A percentile compares a stretch with the other conserved stretches of the same genome.
Conservation (phyloP, 225 moss, liverwort and hornwort species). For the Pseudoscleropodium purum region DNA sequence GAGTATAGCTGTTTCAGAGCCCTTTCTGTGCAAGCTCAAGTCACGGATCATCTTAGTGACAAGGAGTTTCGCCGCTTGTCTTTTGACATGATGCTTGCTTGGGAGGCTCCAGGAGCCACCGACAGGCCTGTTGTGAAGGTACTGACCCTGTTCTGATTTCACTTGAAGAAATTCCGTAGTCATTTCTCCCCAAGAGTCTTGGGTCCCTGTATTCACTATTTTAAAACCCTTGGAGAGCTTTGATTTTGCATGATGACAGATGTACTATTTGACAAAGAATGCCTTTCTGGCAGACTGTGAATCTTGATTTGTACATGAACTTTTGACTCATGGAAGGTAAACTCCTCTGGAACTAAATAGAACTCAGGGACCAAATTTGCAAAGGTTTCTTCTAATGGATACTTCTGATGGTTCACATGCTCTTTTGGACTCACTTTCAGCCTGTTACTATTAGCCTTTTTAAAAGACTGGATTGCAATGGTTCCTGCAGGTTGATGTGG, state of each 20-base stretch:
- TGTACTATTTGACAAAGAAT: neutral
- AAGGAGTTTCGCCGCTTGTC: constrained; percentile 78
- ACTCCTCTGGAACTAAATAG: neutral
- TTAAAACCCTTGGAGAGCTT: neutral
- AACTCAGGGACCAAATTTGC: neutral
- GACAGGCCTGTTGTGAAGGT: constrained; percentile 78
- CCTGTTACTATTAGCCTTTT: neutral
- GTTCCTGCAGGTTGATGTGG: constrained; percentile 72
- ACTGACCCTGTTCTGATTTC: neutral
- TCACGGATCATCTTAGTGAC: constrained; percentile 64
- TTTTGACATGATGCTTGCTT: constrained; percentile 99
- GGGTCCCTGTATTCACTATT: neutral
- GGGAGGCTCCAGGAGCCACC: constrained; percentile 92
- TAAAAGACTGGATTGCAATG: neutral
- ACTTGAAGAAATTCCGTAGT: neutral
- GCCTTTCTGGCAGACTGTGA: neutral
- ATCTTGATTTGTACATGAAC: neutral
- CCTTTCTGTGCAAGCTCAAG: constrained; percentile 81
- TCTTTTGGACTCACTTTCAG: neutral
- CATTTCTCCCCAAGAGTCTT: neutral
- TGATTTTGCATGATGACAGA: neutral
- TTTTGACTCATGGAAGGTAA: neutral
- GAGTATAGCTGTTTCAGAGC: constrained; percentile 92
- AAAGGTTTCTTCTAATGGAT: neutral
- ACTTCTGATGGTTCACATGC: neutral